Evolutionary conservation across 208 protist species (phyloP), one percentile per base, ranked within the genome.

Genomic region (Strigomonas oncopelti): DNA sequence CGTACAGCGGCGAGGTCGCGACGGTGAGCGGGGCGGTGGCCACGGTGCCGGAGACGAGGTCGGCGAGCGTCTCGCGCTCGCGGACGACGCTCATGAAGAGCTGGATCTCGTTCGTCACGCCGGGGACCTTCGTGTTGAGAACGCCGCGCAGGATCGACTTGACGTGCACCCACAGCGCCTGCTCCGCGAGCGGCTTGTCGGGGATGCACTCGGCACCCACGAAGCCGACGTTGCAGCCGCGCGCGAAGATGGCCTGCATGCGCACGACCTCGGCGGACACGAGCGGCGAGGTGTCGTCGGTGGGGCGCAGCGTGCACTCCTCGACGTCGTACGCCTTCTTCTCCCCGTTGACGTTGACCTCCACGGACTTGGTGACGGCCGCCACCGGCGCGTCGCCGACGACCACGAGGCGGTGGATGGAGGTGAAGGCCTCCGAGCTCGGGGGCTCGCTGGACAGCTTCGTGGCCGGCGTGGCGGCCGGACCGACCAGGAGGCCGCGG

Each of bases 241-340:
- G 51, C 25, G 18, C 27, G 25, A 86, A 67, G 55, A 88, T 55
- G 48, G 48, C 62, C 16, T 55, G n/a, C 69, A 91, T 67, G 32
- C 80, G 78, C 20, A 58, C 36, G 32, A 83, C 59, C 59, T 88
- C 74, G 56, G 80, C 78, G 34, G 81, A 85, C 34, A 28, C 22
- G 32, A 75, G 22, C 59, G 25, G 29, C 32, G 38, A 27, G 25
- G n/a, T 46, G 29, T 64, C 24, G 25, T 67, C 34, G 2, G 62
- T 27, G 20, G 68, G 57, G 34, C 65, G 59, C 36, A 67, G 31
- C 55, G 84, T 74, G 71, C 76, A 81, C 72, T 91, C 85, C 59
- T 91, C 75, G 42, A 86, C 82, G 27, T 74, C 72, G 53, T 73
- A 86, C 18, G 66, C 72, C 67, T 84, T 87, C 55, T 59, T 79